Base-by-base conservation (phyloP, 768 basidiomycete species). In the Coprinopsis cinerea region DNA sequence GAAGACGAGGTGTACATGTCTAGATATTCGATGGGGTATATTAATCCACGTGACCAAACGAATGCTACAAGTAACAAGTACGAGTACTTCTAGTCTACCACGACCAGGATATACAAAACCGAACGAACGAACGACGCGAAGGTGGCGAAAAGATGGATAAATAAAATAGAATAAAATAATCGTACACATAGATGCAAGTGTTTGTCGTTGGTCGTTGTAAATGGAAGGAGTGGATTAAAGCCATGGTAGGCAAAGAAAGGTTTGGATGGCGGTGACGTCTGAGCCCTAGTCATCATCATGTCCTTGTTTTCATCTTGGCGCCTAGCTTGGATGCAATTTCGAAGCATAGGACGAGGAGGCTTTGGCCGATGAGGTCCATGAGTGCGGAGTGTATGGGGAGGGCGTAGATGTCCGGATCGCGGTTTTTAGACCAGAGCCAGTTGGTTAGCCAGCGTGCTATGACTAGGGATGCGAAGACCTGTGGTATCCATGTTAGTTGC, bases 351-450 rank as follows among this genome's bases (percentile, higher is more conserved):
- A 91, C 90, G 7, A 97, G 77, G 6, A 95, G 69, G 18, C 86
- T 62, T 61, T 93, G 88, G 14, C 91, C 90, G 26, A 88, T 66
- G 45, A 95, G 78, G 63, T 94, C 91, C 75, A 93, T 85, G 36
- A 91, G 61, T 0, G 92, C 89, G 10, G 89, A 92, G 56, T 95
- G 92, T 23, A 95, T 79, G 6, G 93, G 93, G n/a, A 97, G 69
- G 1, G 92, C 92, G 62, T 95, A 94, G 67, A 88, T 83, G 63
- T 97, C 93, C 4, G 93, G 93, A 62, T 97, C 93, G 23, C 82
- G 72, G 10, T 78, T 72, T 48, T 72, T 80, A 0, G 77, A 76
- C 92, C 92, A 95, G 23, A 96, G 76, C 61, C 80, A 82, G 37
- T 79, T 67, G 1, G 92, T 93, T 43, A 93, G 70, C 10, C 61